Evolutionary conservation across 2,329 filamentous ascomycete species (phyloP), one percentile per base, ranked within the genome.

Genomic region (Cadophora gregata): DNA sequence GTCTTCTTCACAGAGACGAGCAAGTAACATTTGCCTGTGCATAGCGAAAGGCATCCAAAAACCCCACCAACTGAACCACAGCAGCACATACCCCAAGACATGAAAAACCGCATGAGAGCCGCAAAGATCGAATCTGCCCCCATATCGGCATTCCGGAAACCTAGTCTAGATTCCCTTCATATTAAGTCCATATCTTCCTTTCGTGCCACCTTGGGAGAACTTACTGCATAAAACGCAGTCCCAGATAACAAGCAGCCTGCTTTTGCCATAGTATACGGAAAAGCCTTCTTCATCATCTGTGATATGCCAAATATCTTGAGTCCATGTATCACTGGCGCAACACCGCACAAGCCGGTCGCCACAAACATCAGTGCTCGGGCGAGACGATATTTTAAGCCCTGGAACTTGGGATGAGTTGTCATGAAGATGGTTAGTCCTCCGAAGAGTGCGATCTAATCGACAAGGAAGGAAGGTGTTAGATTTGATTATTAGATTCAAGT

Each of bases 391-490:
- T 64, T 56, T 24, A 25, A 51, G 29, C 70, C 70, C 64, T 74
- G 67, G n/a, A 69, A 71, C 47, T 50, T 67, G 14, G 72, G 73
- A 45, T 70, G 64, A 0, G 74, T 21, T 12, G 73, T 59, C 9
- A 81, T 75, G 55, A 78, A 68, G 9, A 77, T 77, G 19, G 78
- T 79, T 7, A 77, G 55, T 1, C 72, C 66, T 4, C 76, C 75
- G 27, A 82, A 74, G 8, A 68, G 71, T 10, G 74, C 70, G 31
- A 80, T 81, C 79, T 81, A 69, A 27, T 45, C 27, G 64, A 25
- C 12, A 25, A 50, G 25, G 21, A 25, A 25, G 3, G 47, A 33
- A 33, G 31, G 31, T n/a, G n/a, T n/a, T n/a, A n/a, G n/a, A n/a
- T n/a, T n/a, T n/a, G n/a, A n/a, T n/a, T n/a, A n/a, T n/a, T n/a